These are phyloP conservation scores for Crassisporium funariophilum DNA, from an alignment of 768 basidiomycete species.

Conservation along the genomic window DNA sequence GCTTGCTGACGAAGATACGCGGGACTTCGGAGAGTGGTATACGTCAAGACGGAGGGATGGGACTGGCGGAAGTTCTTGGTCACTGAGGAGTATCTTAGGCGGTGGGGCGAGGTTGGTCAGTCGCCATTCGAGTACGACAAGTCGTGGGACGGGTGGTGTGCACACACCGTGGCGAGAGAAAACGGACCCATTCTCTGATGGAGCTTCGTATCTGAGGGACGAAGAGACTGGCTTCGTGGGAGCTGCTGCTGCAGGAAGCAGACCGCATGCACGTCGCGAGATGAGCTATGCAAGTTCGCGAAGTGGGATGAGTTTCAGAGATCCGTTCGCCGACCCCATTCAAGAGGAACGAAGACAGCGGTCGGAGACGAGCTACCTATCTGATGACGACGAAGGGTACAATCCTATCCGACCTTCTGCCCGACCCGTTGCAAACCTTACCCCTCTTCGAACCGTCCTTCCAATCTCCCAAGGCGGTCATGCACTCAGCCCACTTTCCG, in stretches of 20 bases:
- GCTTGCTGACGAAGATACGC: conserved; percentile 75
- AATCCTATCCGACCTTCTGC: conserved; percentile 15
- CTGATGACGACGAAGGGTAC: conserved; percentile 8
- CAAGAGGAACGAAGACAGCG: conserved; percentile 29
- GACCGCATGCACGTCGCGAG: conserved; percentile 34
- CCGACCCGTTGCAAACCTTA: conserved; percentile 19
- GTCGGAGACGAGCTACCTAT: conserved; percentile 26
- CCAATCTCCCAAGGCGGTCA: conserved; percentile 35
- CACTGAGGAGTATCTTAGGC: conserved; percentile 48
- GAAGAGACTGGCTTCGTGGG: conserved; percentile 33
- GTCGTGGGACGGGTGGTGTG: conserved; percentile 20
- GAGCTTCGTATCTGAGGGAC: conserved; percentile 37
- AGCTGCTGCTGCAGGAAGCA: conserved; percentile 18
- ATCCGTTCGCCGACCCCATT: conserved; percentile 50
- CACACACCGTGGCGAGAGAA: conserved; percentile 45
- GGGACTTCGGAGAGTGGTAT: conserved; percentile 50
- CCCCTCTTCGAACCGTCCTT: conserved; percentile 33
- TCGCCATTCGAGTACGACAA: conserved; percentile 40
- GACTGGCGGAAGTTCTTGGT: conserved; percentile 54
- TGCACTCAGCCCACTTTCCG: conserved; percentile 41
- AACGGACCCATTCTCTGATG: conserved; percentile 53
- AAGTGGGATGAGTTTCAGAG: conserved; percentile 42
- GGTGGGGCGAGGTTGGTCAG: conserved; percentile 36
- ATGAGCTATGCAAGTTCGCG: conserved; percentile 39
- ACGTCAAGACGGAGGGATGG: conserved; percentile 38